Evolutionary conservation across 345 rosid species (phyloP).

Genomic region (Litchi chinensis): DNA sequence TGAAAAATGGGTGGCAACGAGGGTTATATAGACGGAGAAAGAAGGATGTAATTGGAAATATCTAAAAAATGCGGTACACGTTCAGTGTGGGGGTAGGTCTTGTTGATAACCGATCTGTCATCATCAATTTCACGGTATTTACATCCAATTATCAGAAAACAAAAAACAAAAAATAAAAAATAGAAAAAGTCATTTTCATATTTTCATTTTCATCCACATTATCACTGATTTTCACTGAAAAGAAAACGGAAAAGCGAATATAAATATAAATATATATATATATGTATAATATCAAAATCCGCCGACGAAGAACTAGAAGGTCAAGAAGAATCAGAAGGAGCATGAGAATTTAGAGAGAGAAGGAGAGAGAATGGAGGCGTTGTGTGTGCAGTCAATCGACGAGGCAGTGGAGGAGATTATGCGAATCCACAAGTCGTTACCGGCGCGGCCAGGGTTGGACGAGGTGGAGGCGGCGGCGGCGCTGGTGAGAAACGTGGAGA

Average conservation of each 20-base stretch:
- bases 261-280: neutral
- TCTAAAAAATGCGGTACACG: neutral
- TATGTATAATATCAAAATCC: conserved; percentile 17
- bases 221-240: neutral
- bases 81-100: neutral
- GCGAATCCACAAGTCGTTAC: conserved; percentile 83
- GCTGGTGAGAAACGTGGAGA: conserved; percentile 68
- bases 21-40: neutral
- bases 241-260: neutral
- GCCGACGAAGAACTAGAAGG: conserved; percentile 16
- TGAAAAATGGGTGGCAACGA: too few species aligned
- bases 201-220: neutral
- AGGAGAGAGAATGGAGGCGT: conserved; percentile 38
- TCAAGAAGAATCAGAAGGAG: conserved; percentile 23
- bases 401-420: conserved; percentile 78
- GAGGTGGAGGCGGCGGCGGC: conserved; percentile 75
- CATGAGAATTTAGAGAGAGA: neutral
- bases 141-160: neutral
- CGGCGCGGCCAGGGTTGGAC: conserved; percentile 70
- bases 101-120: conserved; percentile 25
- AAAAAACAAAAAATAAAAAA: neutral
- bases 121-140: conserved; percentile 25
- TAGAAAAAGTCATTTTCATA: neutral
- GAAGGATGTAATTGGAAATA: conserved; percentile 4
- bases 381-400: conserved; percentile 44